Base-by-base conservation (phyloP, 345 rosid genomes). In the Dimocarpus longan region DNA sequence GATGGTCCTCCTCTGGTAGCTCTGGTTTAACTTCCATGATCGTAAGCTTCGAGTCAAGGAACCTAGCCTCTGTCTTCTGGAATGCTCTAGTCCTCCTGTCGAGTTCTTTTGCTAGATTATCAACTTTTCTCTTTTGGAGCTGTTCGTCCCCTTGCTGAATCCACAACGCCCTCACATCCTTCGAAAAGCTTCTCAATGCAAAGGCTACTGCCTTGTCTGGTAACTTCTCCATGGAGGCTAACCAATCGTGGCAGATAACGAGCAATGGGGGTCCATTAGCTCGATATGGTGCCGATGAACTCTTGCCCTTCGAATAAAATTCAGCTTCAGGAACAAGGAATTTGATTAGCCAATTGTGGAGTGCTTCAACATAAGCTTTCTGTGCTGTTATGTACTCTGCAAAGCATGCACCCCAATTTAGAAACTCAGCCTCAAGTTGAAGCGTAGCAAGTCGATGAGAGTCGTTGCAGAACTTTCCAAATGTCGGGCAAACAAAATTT, bases 371-470 rank as follows among this genome's bases (percentile, higher is more conserved):
- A 66, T 92, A 92, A 57, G 87, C 86, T 75, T 85, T 92, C 42
- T 89, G 92, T 52, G 93, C 90, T 6, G 85, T 73, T 67, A 88
- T 37, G 63, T 92, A 90, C 39, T 81, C 89, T 0, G 74, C 56
- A 65, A 92, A 88, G 85, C 91, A 87, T 68, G 85, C 80, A 28
- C 85, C 83, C 96, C 94, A 92, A 66, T 87, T 87, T 65, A 79
- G 89, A 78, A 92, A 85, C 85, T 90, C 94, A 0, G 93, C 96
- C 85, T 90, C 91, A 2, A 92, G 93, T 83, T 92, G 96, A 68
- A 89, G 93, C 0, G 91, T 92, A 1, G 96, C 96, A 4, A 92
- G 90, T 50, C 93, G 82, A 65, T 90, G 93, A 46, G 90, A 90
- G 69, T 89, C 90, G 32, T 88, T 89, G 89, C 88, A 81, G 85